These are phyloP conservation scores for Aureobasidium sp. DNA, from an alignment of 2,329 filamentous ascomycete species.

Conservation along the genomic window DNA sequence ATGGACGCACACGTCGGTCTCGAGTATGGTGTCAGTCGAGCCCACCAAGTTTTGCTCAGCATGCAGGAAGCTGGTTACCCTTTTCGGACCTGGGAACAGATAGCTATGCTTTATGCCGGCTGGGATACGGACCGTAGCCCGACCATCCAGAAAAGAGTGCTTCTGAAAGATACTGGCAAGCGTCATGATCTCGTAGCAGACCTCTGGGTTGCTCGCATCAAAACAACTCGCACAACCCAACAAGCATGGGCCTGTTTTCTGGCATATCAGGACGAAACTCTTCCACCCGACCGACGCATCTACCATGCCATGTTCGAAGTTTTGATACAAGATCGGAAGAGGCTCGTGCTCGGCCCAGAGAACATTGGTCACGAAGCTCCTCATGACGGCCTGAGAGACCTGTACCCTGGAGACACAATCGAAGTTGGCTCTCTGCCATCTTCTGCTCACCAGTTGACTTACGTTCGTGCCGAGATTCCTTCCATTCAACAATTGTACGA, in stretches of 20 bases:
- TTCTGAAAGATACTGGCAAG: conserved; percentile 23
- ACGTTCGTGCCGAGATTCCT: conserved; percentile 55
- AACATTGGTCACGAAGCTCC: background rate
- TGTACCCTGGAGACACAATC: conserved; percentile 54
- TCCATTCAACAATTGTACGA: conserved; percentile 52
- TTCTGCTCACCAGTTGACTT: conserved; percentile 58
- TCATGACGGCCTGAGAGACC: conserved; percentile 19
- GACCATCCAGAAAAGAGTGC: conserved; percentile 52
- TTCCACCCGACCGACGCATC: conserved; percentile 35
- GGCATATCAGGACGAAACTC: conserved; percentile 43
- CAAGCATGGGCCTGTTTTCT: conserved; percentile 61
- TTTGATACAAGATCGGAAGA: conserved; percentile 36
- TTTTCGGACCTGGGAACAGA: conserved; percentile 44
- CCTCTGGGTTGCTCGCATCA: conserved; percentile 52
- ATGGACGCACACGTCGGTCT: conserved; percentile 53
- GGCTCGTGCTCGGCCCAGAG: conserved; percentile 3
- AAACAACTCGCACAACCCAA: conserved; percentile 52
- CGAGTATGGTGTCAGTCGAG: conserved; percentile 51
- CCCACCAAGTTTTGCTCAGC: conserved; percentile 47
- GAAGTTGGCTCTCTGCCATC: conserved; percentile 51
- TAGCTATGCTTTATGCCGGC: conserved; percentile 50
- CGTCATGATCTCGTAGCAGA: conserved; percentile 15
- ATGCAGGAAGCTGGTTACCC: conserved; percentile 56
- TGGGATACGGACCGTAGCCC: conserved; percentile 59
- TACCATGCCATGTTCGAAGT: conserved; percentile 54